Percentiles rank a stretch among this genome's conserved stretches.
Conservation (phyloP, 2,329 filamentous ascomycete genomes). For the Graphium sp. region DNA sequence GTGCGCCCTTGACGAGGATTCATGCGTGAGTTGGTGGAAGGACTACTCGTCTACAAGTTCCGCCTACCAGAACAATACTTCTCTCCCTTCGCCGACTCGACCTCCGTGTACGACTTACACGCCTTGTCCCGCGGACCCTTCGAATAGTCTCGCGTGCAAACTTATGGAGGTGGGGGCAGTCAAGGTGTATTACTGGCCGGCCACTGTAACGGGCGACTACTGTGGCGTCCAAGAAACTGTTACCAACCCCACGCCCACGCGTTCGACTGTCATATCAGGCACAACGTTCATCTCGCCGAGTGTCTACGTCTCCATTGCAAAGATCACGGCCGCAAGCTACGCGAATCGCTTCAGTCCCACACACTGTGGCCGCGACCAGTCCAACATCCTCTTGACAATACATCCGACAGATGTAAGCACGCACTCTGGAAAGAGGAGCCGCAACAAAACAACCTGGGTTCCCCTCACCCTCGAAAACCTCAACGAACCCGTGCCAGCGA, state of each 20-base stretch:
- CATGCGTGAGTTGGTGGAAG: conserved; percentile 1
- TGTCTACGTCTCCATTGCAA: conserved; percentile 1
- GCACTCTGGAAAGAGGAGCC: not conserved
- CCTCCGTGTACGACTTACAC: conserved; percentile 3
- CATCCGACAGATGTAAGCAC: conserved; percentile 3
- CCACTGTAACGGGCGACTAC: conserved; percentile 2
- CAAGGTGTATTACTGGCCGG: conserved; percentile 3
- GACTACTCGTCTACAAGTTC: conserved; percentile 2
- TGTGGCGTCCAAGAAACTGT: conserved; percentile 3
- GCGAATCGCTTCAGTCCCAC: not conserved
- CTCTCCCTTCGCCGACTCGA: not conserved
- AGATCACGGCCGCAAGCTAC: conserved; percentile 1
- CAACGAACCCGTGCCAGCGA: conserved; percentile 2
- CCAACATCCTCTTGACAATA: not conserved
- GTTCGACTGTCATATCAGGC: conserved; percentile 1
- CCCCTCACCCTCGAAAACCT: conserved; percentile 3
- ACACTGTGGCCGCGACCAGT: not conserved
- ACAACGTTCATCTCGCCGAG: conserved; percentile 3
- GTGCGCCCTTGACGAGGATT: conserved; percentile 1
- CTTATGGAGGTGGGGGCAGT: not conserved
- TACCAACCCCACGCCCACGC: conserved; percentile 1
- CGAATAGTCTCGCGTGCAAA: conserved; percentile 2
- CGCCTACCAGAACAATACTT: conserved; percentile 2
- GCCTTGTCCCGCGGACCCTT: conserved; percentile 1
- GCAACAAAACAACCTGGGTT: not conserved